These are phyloP conservation scores for Phlebiopsis gigantea DNA, from an alignment of 768 basidiomycete species.

Conservation along the genomic window DNA sequence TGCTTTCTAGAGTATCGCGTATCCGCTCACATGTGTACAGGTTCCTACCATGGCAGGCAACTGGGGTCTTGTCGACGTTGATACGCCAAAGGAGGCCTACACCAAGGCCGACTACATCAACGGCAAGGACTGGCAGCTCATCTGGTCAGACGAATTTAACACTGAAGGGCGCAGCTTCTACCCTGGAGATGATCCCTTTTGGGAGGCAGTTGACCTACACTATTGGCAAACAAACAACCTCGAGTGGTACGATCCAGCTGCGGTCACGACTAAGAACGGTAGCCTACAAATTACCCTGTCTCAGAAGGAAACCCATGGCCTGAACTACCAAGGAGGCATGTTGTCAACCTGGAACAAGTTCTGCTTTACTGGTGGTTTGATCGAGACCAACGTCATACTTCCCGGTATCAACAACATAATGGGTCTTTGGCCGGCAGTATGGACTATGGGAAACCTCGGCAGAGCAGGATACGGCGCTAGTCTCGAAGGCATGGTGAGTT, in stretches of 20 bases:
- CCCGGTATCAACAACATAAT: slow-evolving; percentile 64
- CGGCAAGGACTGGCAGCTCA: slow-evolving; percentile 60
- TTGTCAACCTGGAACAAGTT: slow-evolving; percentile 72
- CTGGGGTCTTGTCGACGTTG: slow-evolving; percentile 55
- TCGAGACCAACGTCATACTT: slow-evolving; percentile 58
- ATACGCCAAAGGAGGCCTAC: slow-evolving; percentile 55
- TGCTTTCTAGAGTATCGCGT: not conserved
- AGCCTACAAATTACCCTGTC: slow-evolving; percentile 47
- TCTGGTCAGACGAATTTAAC: slow-evolving; percentile 91
- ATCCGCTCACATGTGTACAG: slow-evolving; percentile 25
- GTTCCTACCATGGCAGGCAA: slow-evolving; percentile 58
- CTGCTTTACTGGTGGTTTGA: slow-evolving; percentile 80
- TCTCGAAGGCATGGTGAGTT: slow-evolving; percentile 43
- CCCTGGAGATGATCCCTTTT: slow-evolving; percentile 63
- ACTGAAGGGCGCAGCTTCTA: slow-evolving; percentile 75
- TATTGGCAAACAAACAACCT: slow-evolving; percentile 45
- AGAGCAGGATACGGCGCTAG: slow-evolving; percentile 69
- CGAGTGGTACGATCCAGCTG: slow-evolving; percentile 83
- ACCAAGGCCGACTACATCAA: slow-evolving; percentile 52
- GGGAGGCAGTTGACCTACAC: slow-evolving; percentile 42
- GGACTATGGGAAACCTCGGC: slow-evolving; percentile 59
- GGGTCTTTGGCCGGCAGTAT: slow-evolving; percentile 50
- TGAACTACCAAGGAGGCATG: slow-evolving; percentile 39
- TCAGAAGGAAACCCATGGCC: slow-evolving; percentile 44
- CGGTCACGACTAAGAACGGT: slow-evolving; percentile 70